Conservation (phyloP, 495 filamentous ascomycete species). For the Penicillium lagena region DNA sequence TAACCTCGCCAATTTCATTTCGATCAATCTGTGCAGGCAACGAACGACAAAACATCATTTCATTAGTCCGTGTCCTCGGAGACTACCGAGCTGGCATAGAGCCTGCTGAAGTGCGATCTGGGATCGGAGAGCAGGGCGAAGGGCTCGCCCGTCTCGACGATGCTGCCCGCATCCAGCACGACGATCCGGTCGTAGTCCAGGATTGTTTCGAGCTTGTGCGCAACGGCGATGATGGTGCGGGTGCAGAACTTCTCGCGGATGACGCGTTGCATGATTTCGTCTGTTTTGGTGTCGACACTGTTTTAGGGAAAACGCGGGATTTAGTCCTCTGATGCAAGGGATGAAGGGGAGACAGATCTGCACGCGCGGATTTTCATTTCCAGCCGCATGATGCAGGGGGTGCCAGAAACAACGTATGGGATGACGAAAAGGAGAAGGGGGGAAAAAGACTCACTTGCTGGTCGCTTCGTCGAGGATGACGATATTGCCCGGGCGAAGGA, state of each 20-base stretch:
- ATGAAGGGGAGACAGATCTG: neutral
- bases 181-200: constrained; percentile 46
- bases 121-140: constrained; percentile 22
- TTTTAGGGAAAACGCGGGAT: constrained; percentile 1
- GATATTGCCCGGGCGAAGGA: constrained; percentile 43
- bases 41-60: neutral
- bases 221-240: constrained; percentile 56
- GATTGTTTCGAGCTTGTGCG: constrained; percentile 57
- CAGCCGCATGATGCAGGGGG: constrained; percentile 21
- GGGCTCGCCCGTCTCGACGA: constrained; percentile 43
- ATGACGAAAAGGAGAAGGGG: constrained; percentile 3
- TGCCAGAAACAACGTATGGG: neutral
- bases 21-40: constrained; percentile 11
- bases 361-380: neutral
- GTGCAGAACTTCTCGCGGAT: constrained; percentile 50
- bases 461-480: constrained; percentile 47
- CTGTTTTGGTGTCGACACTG: constrained; percentile 51
- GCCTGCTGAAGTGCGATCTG: constrained; percentile 24
- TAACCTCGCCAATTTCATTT: neutral
- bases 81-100: constrained; percentile 23
- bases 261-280: constrained; percentile 52
- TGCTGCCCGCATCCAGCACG: constrained; percentile 36
- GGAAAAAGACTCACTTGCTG: constrained; percentile 37
- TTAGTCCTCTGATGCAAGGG: constrained; percentile 9
- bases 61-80: constrained; percentile 16